A percentile compares a stretch with the other conserved stretches of the same genome.
phyloP scores from a whole-genome alignment of 2,329 filamentous ascomycete genomes.

The Fusarium sp. region DNA sequence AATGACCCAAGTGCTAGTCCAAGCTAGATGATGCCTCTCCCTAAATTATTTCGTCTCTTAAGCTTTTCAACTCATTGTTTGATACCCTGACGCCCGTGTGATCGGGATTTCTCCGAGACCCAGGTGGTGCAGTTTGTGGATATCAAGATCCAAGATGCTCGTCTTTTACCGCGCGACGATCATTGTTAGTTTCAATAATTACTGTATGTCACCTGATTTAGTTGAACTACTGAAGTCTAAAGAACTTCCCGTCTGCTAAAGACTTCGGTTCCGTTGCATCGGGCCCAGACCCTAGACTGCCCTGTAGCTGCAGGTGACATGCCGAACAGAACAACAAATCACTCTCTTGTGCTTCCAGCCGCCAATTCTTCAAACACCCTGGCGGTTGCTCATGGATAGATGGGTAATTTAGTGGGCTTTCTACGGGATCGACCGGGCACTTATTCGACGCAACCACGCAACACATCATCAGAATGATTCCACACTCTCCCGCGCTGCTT shows the following conservation, averaged over 20 bases:
- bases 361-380: background rate
- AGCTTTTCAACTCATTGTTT: background rate
- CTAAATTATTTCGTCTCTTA: background rate
- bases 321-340: background rate
- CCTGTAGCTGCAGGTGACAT: background rate
- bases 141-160: background rate
- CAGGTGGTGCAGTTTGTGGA: background rate
- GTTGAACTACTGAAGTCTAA: background rate
- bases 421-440: background rate
- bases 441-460: background rate
- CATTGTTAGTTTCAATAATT: background rate
- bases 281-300: slow-evolving; percentile 10
- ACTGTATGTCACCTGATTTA: background rate
- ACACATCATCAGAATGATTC: background rate
- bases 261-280: slow-evolving; percentile 20
- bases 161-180: background rate
- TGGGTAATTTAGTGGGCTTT: background rate
- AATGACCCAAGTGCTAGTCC: too few species aligned
- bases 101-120: background rate
- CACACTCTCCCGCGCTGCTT: background rate
- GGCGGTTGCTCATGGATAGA: background rate
- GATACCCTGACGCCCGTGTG: background rate
- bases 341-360: background rate
- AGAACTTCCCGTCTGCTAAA: background rate
- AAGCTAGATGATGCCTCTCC: background rate